Percentiles rank a stretch among this genome's conserved stretches.
phyloP scores from a whole-genome alignment of 139 green algal genomes.

The Coelastrella sp. region DNA sequence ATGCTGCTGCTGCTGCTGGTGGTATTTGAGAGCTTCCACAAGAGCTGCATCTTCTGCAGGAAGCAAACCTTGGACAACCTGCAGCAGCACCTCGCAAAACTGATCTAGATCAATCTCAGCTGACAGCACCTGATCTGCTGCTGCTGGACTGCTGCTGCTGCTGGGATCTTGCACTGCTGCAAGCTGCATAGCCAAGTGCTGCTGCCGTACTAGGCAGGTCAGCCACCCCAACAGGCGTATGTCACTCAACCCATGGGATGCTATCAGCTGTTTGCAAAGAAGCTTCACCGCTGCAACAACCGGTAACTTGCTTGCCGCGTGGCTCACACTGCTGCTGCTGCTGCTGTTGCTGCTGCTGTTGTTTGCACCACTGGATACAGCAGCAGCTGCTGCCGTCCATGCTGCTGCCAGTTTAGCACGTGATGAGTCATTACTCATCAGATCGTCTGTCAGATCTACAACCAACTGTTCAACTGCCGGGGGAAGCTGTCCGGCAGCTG shows the following conservation, averaged over 20 bases:
- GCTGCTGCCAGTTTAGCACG: not conserved
- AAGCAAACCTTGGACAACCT: slow-evolving; percentile 11
- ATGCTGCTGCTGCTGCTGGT: slow-evolving; percentile 16
- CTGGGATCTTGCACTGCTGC: not conserved
- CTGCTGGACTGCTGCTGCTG: slow-evolving; percentile 3
- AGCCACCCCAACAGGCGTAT: slow-evolving; percentile 34
- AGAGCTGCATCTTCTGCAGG: not conserved
- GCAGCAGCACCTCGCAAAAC: not conserved
- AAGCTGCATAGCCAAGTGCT: slow-evolving; percentile 19
- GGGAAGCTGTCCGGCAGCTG: not conserved
- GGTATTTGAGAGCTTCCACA: not conserved
- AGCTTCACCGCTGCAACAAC: slow-evolving; percentile 19
- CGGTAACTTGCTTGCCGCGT: not conserved
- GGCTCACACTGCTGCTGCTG: not conserved
- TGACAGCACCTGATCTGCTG: not conserved
- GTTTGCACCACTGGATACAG: not conserved
- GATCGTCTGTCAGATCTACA: slow-evolving; percentile 20
- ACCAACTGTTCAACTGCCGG: slow-evolving; percentile 1
- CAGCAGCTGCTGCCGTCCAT: not conserved
- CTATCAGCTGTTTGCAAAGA: slow-evolving; percentile 18
- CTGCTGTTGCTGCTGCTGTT: not conserved
- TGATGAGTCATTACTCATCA: not conserved
- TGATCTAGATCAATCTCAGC: not conserved
- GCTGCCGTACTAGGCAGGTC: slow-evolving; percentile 16
- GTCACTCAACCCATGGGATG: not conserved